Percentiles rank a stretch among this genome's conserved stretches.
These are phyloP conservation scores for Amanita pseudoporphyria DNA, from an alignment of 768 basidiomycete species.

Conservation along the genomic window DNA sequence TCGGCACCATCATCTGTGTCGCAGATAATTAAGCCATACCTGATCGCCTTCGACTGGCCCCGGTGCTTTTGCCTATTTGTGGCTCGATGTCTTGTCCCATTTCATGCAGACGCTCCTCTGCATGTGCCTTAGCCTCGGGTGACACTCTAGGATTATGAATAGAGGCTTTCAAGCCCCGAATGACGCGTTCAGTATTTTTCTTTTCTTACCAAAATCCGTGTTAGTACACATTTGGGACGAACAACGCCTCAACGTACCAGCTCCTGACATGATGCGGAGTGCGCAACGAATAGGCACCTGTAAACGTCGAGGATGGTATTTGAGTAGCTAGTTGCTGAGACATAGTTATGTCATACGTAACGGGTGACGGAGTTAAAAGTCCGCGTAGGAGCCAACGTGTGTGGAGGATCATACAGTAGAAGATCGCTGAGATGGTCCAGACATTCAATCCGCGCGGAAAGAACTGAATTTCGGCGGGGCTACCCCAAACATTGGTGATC, in stretches of 20 bases:
- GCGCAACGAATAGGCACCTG: neutral
- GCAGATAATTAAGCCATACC: neutral
- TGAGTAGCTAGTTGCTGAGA: slow-evolving; percentile 3
- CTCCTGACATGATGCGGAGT: slow-evolving; percentile 1
- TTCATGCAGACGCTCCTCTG: slow-evolving; percentile 16
- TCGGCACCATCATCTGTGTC: neutral
- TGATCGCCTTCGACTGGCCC: slow-evolving; percentile 1
- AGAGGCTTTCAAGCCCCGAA: slow-evolving; percentile 49
- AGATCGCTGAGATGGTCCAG: too few species aligned
- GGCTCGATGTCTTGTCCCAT: slow-evolving; percentile 3
- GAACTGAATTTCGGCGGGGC: too few species aligned
- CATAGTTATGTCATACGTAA: slow-evolving; percentile 7
- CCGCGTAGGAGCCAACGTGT: too few species aligned
- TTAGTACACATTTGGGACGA: neutral
- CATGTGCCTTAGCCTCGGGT: slow-evolving; percentile 35
- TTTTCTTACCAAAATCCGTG: neutral
- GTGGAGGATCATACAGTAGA: too few species aligned
- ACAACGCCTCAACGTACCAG: neutral
- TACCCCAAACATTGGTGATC: too few species aligned
- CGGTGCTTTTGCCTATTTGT: neutral
- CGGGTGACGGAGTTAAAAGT: neutral
- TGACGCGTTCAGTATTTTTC: slow-evolving; percentile 20
- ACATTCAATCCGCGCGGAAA: too few species aligned
- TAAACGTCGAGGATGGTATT: neutral
- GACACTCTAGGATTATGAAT: slow-evolving; percentile 48